Conservation (phyloP, 495 filamentous ascomycete species). For the Daldinia decipiens region DNA sequence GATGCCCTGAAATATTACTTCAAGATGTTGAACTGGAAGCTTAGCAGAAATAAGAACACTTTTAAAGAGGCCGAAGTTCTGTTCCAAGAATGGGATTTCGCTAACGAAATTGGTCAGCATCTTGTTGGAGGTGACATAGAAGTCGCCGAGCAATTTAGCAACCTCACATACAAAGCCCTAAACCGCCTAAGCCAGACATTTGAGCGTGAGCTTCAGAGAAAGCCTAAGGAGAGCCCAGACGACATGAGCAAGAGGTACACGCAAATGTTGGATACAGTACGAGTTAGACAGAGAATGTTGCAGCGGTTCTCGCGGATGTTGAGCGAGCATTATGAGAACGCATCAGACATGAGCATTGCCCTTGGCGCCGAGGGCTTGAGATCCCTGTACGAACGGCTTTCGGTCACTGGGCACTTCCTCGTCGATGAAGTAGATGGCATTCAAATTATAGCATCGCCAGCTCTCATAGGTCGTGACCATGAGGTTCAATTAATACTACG, state of each 20-base stretch:
- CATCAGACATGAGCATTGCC: constrained; percentile 89
- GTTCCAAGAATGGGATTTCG: constrained; percentile 97
- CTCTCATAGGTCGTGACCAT: constrained; percentile 74
- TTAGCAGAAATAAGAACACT: constrained; percentile 97
- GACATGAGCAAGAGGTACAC: constrained; percentile 99
- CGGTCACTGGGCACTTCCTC: constrained; percentile 87
- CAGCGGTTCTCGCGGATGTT: constrained; percentile 84
- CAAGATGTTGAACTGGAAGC: constrained; percentile 94
- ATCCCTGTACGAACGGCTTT: constrained; percentile 82
- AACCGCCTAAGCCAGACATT: constrained; percentile 89
- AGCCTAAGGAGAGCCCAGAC: constrained; percentile 79
- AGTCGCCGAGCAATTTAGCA: constrained; percentile 98
- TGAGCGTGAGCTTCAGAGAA: constrained; percentile 85
- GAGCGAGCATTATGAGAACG: constrained; percentile 93
- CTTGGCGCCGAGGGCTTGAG: constrained; percentile 71
- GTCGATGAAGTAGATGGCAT: constrained; percentile 79
- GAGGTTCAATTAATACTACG: constrained; percentile 87
- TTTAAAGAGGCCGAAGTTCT: constrained; percentile 98
- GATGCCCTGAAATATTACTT: constrained; percentile 98
- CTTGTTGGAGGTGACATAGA: constrained; percentile 93
- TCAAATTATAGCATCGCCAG: constrained; percentile 85
- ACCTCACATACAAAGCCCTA: constrained; percentile 89
- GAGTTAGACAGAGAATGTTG: constrained; percentile 87
- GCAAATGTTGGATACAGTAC: constrained; percentile 91
- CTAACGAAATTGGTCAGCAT: constrained; percentile 87